Conservation (phyloP, 805 yeast species). For the Pichia membranifaciens region DNA sequence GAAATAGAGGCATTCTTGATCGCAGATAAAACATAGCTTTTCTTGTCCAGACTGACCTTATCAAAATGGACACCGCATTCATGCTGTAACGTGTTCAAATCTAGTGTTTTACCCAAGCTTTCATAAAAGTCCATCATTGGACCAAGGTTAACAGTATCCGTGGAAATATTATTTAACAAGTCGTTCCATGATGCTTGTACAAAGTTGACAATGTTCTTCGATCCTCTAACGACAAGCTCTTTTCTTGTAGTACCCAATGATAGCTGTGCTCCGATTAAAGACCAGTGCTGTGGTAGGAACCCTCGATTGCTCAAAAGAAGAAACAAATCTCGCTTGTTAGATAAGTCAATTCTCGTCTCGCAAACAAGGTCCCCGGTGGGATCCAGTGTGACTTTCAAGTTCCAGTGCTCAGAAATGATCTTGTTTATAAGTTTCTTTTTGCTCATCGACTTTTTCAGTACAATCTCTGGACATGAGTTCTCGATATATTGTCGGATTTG, state of each 20-base stretch:
- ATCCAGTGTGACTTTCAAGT: conserved; percentile 15
- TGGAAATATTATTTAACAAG: conserved; percentile 24
- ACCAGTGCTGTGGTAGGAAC: conserved; percentile 30
- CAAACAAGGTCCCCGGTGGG: conserved; percentile 10
- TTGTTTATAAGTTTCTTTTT: conserved; percentile 20
- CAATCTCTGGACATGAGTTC: conserved; percentile 7
- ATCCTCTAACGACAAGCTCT: conserved; percentile 27
- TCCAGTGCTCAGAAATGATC: conserved; percentile 26
- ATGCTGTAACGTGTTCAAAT: conserved; percentile 21
- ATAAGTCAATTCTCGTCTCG: conserved; percentile 22
- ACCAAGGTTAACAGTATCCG: conserved; percentile 20
- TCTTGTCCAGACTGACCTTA: conserved; percentile 18
- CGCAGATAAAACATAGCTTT: conserved; percentile 26
- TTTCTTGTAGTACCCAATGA: conserved; percentile 23
- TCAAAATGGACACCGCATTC: conserved; percentile 31
- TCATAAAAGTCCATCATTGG: conserved; percentile 18
- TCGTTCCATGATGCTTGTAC: conserved; percentile 32
- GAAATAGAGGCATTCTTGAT: conserved; percentile 22
- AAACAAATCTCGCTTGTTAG: conserved; percentile 28
- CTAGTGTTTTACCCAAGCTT: conserved; percentile 17
- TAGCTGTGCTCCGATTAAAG: conserved; percentile 31
- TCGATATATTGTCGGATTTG: conserved; percentile 23
- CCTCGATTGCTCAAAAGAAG: conserved; percentile 30
- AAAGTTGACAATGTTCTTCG: conserved; percentile 24
- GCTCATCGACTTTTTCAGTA: conserved; percentile 9